Base-by-base conservation (phyloP, 1,284 basidiomycete species). In the Ganoderma sinense region DNA sequence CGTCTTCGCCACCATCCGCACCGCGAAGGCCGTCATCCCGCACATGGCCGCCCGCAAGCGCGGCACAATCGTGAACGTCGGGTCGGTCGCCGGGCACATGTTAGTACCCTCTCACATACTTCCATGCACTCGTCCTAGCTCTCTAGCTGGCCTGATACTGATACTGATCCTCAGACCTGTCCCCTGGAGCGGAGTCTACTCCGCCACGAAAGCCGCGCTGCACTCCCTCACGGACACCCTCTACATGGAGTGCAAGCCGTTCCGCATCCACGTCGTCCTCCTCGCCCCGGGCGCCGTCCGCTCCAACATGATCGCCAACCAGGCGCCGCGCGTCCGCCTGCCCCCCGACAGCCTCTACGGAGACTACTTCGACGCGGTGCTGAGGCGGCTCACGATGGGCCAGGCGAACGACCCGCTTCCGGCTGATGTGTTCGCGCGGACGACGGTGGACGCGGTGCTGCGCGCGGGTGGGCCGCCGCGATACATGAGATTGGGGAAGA, bases 51-150 rank as follows among this genome's bases (percentile, higher is more conserved):
- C 85, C 62, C 84, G 84, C 48, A 83, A 82, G 69, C 82, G 82
- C 40, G 93, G 94, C 0, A 79, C 88, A 13, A 88, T 95, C 68
- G 85, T 95, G 64, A 94, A 94, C 76, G 87, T 94, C 26, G 91
- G 93, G 16, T 93, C 91, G 2, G 80, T 93, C 53, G 87, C 85
- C 14, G 93, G 87, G 7, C 84, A 88, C 56, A 80, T 87, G 87
- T 89, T 76, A 71, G 88, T 23, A 33, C 62, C 36, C 36, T 36
- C n/a, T 2, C 29, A 10, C 1, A 7, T 7, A 6, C 36, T 10
- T 36, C 33, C 33, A 36, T 36, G 33, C 33, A 36, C 10, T 16
- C 4, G 18, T 31, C 4, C n/a, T 26, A 11, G 5, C 29, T n/a
- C 20, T 3, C 29, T 45, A 18, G 16, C 23, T 29, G 1, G 31